Conservation (phyloP, 345 rosid species). For the Acer campestre region DNA sequence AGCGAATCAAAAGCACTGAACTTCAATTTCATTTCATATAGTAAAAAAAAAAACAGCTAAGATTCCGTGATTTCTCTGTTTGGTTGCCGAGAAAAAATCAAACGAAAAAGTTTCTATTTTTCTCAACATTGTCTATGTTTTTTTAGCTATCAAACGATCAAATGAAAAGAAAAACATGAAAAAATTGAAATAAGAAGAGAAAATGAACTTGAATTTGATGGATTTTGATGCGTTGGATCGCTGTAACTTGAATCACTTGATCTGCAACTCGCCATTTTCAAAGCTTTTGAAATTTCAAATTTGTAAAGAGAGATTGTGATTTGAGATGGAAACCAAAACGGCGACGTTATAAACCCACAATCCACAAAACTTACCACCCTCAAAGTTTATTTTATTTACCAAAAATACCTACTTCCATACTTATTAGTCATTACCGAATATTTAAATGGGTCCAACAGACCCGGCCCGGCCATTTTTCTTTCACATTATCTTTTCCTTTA, state of each 20-base stretch:
- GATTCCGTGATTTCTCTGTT: background rate
- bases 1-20: background rate
- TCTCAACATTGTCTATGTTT: background rate
- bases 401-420: background rate
- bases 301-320: background rate
- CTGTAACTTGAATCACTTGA: slow-evolving; percentile 24
- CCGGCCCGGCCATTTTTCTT: background rate
- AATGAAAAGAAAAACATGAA: background rate
- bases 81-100: slow-evolving; percentile 6
- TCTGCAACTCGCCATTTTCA: slow-evolving; percentile 25
- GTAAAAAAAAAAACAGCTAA: background rate
- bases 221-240: slow-evolving; percentile 22
- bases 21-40: background rate
- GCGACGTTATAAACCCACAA: background rate
- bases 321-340: background rate
- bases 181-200: too few relatives aligned
- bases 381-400: background rate
- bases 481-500: background rate
- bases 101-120: too few relatives aligned
- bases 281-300: background rate
- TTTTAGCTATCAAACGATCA: slow-evolving; percentile 12
- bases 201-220: slow-evolving; percentile 23
- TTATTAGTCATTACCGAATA: too few relatives aligned
- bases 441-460: too few relatives aligned
- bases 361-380: background rate